A percentile compares a stretch with the other conserved stretches of the same genome.
Conservation (phyloP, 257 asterid species). For the Schizonepeta tenuifolia region DNA sequence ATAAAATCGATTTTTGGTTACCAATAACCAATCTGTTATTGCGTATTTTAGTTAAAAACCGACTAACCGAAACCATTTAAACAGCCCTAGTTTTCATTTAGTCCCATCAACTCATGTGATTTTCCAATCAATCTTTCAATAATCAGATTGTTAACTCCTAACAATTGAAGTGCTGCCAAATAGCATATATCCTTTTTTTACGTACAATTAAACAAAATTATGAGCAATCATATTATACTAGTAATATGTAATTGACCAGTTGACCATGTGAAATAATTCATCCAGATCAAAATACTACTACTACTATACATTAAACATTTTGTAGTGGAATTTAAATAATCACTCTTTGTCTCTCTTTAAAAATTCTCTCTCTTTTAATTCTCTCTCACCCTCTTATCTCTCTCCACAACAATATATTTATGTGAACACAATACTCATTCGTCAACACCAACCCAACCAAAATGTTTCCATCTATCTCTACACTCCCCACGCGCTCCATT, state of each 20-base stretch:
- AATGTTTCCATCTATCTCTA: slow-evolving; percentile 28
- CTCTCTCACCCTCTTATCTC: neutral
- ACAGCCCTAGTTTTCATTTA: too few species aligned
- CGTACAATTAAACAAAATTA: neutral
- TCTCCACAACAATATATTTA: neutral
- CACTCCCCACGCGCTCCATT: slow-evolving; percentile 35
- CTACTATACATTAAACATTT: slow-evolving; percentile 13
- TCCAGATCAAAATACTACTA: neutral
- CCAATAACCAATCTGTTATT: too few species aligned
- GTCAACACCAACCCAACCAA: slow-evolving; percentile 58
- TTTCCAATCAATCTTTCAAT: too few species aligned
- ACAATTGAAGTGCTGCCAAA: neutral
- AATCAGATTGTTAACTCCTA: too few species aligned
- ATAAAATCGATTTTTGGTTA: too few species aligned
- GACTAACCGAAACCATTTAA: too few species aligned
- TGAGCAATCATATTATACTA: neutral
- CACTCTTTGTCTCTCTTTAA: neutral
- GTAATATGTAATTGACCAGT: slow-evolving; percentile 1
- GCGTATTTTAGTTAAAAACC: too few species aligned
- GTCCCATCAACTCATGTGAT: too few species aligned
- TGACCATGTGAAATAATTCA: slow-evolving; percentile 20
- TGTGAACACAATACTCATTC: slow-evolving; percentile 32
- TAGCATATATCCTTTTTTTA: neutral
- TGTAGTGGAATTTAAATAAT: slow-evolving; percentile 26
- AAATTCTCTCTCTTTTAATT: neutral